Conservation (phyloP, 805 yeast species). For the Ogataea saltuana region DNA sequence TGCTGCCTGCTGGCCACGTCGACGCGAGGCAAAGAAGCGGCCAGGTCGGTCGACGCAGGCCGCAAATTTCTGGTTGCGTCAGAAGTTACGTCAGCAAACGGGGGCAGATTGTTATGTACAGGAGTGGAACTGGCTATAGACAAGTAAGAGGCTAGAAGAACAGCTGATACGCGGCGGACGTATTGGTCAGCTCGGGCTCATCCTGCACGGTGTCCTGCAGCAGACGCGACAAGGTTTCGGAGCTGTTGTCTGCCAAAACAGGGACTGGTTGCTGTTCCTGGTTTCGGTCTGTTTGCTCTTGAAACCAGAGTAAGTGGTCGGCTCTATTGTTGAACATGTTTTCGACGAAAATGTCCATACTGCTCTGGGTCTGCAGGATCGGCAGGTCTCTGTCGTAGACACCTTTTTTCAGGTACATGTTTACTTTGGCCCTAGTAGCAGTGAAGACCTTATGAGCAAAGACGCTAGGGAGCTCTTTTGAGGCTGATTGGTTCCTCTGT, state of each 20-base stretch:
- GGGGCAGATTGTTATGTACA: too few relatives aligned
- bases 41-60: too few relatives aligned
- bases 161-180: neutral
- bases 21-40: too few relatives aligned
- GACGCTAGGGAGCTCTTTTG: neutral
- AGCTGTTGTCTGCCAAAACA: too few relatives aligned
- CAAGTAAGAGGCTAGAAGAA: constrained; percentile 4
- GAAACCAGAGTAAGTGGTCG: neutral
- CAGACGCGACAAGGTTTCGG: neutral
- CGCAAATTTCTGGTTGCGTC: too few relatives aligned
- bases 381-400: constrained; percentile 9
- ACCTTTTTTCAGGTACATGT: constrained; percentile 1
- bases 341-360: constrained; percentile 1
- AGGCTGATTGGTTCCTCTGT: too few relatives aligned
- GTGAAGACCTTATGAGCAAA: neutral
- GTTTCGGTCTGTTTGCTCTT: neutral
- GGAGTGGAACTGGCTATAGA: neutral
- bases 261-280: too few relatives aligned
- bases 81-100: too few relatives aligned
- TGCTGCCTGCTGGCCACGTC: too few relatives aligned
- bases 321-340: neutral
- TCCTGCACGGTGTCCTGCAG: neutral
- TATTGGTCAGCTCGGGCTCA: neutral
- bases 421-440: constrained; percentile 5
- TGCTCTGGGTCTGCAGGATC: neutral